These are phyloP conservation scores for Xylogone sp. DNA, from an alignment of 2,329 filamentous ascomycete species.

Conservation along the genomic window DNA sequence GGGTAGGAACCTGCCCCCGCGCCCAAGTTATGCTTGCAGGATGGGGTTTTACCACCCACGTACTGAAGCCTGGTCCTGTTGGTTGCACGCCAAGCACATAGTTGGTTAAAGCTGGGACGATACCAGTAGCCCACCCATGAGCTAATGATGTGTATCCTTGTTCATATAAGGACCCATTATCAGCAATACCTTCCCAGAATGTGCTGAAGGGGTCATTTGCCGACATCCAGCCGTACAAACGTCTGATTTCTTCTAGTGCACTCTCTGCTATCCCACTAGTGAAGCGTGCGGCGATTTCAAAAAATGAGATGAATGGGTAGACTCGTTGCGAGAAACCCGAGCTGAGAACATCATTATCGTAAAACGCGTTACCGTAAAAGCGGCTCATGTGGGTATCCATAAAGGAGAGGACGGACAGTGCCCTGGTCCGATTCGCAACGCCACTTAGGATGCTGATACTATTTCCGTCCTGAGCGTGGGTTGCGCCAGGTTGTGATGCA, in stretches of 20 bases:
- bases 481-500: conserved; percentile 13
- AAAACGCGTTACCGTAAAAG: conserved; percentile 48
- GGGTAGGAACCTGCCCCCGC: conserved; percentile 39
- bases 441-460: conserved; percentile 40
- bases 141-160: conserved; percentile 43
- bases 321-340: conserved; percentile 39
- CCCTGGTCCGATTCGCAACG: conserved; percentile 24
- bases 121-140: conserved; percentile 48
- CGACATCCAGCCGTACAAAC: conserved; percentile 49
- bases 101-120: conserved; percentile 42
- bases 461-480: conserved; percentile 49
- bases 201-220: conserved; percentile 41
- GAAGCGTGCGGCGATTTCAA: conserved; percentile 48
- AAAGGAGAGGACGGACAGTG: conserved; percentile 35
- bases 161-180: conserved; percentile 39
- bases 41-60: conserved; percentile 37
- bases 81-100: conserved; percentile 45
- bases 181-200: conserved; percentile 48
- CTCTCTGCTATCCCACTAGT: conserved; percentile 27
- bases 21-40: conserved; percentile 37
- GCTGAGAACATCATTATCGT: conserved; percentile 39
- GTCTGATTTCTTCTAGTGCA: conserved; percentile 41
- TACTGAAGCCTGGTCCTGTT: conserved; percentile 37
- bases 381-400: conserved; percentile 31
- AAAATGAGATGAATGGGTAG: conserved; percentile 50